Percentiles rank a stretch among this genome's conserved stretches.
Conservation (phyloP, 768 basidiomycete species). For the Auricularia sp. region DNA sequence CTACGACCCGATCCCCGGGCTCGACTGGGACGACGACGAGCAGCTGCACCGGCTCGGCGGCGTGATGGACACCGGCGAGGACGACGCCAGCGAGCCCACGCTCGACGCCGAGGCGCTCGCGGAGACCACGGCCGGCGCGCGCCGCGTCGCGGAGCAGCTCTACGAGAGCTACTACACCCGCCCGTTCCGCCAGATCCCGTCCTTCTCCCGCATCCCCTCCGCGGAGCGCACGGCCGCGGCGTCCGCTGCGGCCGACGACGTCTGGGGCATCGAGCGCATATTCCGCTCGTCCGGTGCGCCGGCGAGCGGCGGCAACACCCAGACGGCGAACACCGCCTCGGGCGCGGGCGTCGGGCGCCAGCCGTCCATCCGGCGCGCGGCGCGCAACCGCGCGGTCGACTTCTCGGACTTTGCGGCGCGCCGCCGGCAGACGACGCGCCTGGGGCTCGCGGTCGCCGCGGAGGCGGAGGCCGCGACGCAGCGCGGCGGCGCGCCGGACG, state of each 20-base stretch:
- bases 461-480: neutral
- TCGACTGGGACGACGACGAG: slow-evolving; percentile 19
- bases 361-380: slow-evolving; percentile 49
- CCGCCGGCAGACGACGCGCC: slow-evolving; percentile 28
- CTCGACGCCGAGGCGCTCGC: slow-evolving; percentile 28
- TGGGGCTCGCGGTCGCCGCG: neutral
- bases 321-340: neutral
- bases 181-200: slow-evolving; percentile 19
- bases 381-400: slow-evolving; percentile 45
- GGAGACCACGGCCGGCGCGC: slow-evolving; percentile 33
- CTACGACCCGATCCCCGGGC: neutral
- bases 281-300: neutral
- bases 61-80: slow-evolving; percentile 37
- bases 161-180: slow-evolving; percentile 44
- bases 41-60: neutral
- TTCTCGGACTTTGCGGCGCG: slow-evolving; percentile 65
- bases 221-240: slow-evolving; percentile 3
- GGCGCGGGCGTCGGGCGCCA: slow-evolving; percentile 38
- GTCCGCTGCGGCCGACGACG: neutral
- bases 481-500: neutral
- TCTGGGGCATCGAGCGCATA: slow-evolving; percentile 3
- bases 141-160: slow-evolving; percentile 45
- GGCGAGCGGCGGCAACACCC: neutral
- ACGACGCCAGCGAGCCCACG: slow-evolving; percentile 40
- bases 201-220: slow-evolving; percentile 15